Evolutionary conservation across 2,329 filamentous ascomycete genomes (phyloP), one percentile per base, ranked within the genome.

Genomic region (Dryadomyces quercivorus): DNA sequence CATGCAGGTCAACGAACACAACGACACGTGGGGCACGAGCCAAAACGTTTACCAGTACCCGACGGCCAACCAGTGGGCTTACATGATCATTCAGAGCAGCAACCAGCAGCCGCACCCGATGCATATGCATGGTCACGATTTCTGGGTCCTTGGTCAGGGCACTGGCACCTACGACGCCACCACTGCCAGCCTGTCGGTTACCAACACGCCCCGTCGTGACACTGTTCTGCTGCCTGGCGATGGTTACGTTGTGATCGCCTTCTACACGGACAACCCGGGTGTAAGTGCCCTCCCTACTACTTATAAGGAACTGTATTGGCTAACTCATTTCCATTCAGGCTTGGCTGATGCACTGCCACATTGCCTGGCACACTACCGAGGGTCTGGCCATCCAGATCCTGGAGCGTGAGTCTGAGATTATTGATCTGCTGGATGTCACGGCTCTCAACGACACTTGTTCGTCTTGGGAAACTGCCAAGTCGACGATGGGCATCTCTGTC

Each of bases 331-430:
- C 16, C 12, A 42, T 42, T 42, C 43, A 52, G 51, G 45, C 15
- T 8, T 78, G 75, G 75, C 68, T 72, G 5, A 71, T 78, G 61
- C 75, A 79, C 65, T 79, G 76, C 63, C 76, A 79, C 64, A 75
- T 78, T 51, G 73, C 73, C 3, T 82, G 77, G 77, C 78, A 82
- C 61, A 42, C 51, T 21, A 42, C 51, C 2, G 51, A 48, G 16
- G 51, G 51, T 2, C 45, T 53, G 2, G 44, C 45, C 36, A 43
- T 48, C 45, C 51, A 53, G 51, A 13, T 53, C 34, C 20, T 53
- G 5, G 51, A 48, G 45, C 45, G 45, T 26, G 42, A 44, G n/a
- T 44, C 42, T 18, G 42, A 44, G n/a, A 44, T 44, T 20, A 9
- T 16, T n/a, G 42, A 5, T 13, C 42, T 44, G 16, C n/a, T 44